A percentile compares a stretch with the other conserved stretches of the same genome.
Evolutionary conservation across 257 asterid genomes (phyloP).

Genomic region (Pogostemon cablin): DNA sequence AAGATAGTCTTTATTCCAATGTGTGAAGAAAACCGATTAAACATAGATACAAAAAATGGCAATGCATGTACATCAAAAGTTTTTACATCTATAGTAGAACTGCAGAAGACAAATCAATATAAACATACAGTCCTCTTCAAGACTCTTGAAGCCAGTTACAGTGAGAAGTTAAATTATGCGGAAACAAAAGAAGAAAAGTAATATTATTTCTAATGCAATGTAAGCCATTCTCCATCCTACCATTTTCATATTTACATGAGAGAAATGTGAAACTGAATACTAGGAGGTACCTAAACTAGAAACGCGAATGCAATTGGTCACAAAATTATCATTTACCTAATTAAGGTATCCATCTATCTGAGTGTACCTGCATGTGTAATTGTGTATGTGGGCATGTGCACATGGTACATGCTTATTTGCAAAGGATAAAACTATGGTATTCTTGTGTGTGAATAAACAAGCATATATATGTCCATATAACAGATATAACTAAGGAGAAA

Average conservation of each 20-base stretch:
- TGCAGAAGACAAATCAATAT: conserved; percentile 13
- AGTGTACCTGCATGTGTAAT: not conserved
- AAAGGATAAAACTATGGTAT: too few relatives aligned
- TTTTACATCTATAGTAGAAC: conserved; percentile 18
- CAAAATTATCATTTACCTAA: not conserved
- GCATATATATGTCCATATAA: not conserved
- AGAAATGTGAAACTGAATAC: not conserved
- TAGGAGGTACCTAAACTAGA: conserved; percentile 16
- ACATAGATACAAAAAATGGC: not conserved
- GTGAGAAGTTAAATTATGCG: conserved; percentile 12
- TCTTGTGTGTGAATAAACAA: not conserved
- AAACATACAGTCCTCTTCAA: not conserved
- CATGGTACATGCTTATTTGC: too few relatives aligned
- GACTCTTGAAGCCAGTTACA: conserved; percentile 1
- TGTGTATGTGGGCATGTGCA: not conserved
- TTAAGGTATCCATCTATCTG: not conserved
- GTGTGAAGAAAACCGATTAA: conserved; percentile 6
- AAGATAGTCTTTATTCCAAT: not conserved
- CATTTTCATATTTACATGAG: conserved; percentile 5
- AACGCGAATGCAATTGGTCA: not conserved
- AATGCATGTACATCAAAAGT: conserved; percentile 20
- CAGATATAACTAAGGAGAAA: not conserved
- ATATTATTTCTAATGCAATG: conserved; percentile 12
- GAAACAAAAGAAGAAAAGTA: conserved; percentile 3
- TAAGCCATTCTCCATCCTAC: conserved; percentile 20